These are phyloP conservation scores for Allium cepa DNA, from an alignment of 106 monocot species.

Conservation along the genomic window DNA sequence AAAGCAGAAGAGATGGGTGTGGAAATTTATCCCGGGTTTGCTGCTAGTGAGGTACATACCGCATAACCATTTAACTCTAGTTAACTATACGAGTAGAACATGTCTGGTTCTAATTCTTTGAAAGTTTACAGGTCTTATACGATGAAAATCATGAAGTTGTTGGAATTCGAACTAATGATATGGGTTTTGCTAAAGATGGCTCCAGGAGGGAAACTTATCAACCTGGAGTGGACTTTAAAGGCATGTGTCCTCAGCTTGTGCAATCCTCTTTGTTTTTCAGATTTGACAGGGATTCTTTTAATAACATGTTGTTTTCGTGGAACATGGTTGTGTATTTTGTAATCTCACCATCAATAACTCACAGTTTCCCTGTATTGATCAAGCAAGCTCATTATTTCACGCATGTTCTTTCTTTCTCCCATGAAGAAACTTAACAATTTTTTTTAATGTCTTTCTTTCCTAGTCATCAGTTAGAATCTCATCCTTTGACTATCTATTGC, in stretches of 20 bases:
- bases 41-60: slow-evolving; percentile 84
- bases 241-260: slow-evolving; percentile 17
- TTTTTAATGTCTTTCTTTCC: no score
- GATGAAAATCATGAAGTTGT: slow-evolving; percentile 72
- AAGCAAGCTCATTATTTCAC: no score
- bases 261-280: no score
- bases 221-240: slow-evolving; percentile 83
- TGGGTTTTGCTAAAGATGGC: slow-evolving; percentile 96
- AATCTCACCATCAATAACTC: no score
- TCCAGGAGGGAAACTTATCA: slow-evolving; percentile 95
- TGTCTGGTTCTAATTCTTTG: slow-evolving; percentile 20
- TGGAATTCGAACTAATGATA: slow-evolving; percentile 91
- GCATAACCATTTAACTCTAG: not conserved
- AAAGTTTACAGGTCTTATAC: slow-evolving; percentile 76
- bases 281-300: no score
- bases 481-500: no score
- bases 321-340: no score
- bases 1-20: slow-evolving; percentile 96
- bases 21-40: slow-evolving; percentile 98
- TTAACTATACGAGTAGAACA: not conserved
- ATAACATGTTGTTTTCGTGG: no score
- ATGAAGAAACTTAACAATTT: no score
- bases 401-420: no score
- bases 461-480: no score
- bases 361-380: no score